A percentile compares a stretch with the other conserved stretches of the same genome.
Conservation (phyloP, 164 flowering plant species). For the Piper longum region DNA sequence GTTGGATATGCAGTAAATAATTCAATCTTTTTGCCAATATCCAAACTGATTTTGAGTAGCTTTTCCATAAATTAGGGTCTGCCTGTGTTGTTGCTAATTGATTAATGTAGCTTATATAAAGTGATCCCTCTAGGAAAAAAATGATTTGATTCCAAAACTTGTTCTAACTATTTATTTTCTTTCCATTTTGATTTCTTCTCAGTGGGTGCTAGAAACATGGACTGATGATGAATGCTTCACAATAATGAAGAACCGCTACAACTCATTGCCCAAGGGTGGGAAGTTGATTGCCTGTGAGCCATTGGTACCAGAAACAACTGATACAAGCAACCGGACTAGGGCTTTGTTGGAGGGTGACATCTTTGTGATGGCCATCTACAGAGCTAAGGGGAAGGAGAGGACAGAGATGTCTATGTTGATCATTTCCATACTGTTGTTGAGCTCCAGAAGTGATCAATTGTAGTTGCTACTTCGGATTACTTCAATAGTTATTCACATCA, state of each 20-base stretch:
- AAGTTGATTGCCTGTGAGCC: constrained; percentile 73
- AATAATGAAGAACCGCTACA: constrained; percentile 48
- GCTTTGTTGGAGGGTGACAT: constrained; percentile 59
- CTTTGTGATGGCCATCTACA: constrained; percentile 62
- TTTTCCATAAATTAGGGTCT: too few relatives aligned
- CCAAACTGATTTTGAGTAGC: too few relatives aligned
- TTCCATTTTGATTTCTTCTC: not conserved
- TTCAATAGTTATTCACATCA: too few relatives aligned
- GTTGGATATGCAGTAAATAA: too few relatives aligned
- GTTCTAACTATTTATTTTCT: too few relatives aligned
- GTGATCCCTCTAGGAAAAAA: too few relatives aligned
- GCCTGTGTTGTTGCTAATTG: too few relatives aligned
- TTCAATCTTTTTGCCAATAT: too few relatives aligned
- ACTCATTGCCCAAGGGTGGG: constrained; percentile 52
- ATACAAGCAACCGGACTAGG: constrained; percentile 47
- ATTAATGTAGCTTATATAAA: too few relatives aligned
- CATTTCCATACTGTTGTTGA: constrained; percentile 48
- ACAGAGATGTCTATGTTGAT: constrained; percentile 44
- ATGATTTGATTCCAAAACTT: too few relatives aligned
- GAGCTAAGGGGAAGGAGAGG: constrained; percentile 52
- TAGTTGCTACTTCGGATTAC: too few relatives aligned
- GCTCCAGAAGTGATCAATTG: constrained; percentile 23
- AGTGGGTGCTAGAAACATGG: constrained; percentile 60
- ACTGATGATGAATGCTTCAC: constrained; percentile 50
- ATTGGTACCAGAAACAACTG: constrained; percentile 38